Evolutionary conservation across 345 rosid genomes (phyloP).

Genomic region (Sonneratia alba): DNA sequence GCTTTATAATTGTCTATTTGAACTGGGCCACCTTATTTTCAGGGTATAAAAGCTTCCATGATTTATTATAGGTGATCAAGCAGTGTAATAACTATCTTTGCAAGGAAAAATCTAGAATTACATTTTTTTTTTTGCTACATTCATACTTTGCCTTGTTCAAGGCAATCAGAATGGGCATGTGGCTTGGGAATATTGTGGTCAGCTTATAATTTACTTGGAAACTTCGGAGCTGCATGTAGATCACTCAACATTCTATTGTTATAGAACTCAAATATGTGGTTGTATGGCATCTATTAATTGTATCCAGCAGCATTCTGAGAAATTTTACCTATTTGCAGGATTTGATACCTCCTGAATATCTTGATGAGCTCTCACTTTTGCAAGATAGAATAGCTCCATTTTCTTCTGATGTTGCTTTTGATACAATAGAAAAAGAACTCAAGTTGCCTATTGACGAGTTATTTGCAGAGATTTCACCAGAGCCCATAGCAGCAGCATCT

Average conservation of each 20-base stretch:
- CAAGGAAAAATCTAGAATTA: not conserved
- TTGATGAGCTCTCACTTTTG: conserved; percentile 76
- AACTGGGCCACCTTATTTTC: not conserved
- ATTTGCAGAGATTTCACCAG: conserved; percentile 85
- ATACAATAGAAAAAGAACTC: conserved; percentile 68
- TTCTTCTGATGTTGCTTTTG: conserved; percentile 71
- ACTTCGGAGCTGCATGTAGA: not conserved
- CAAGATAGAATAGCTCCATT: conserved; percentile 93
- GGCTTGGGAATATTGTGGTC: not conserved
- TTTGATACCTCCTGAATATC: conserved; percentile 74
- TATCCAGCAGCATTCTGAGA: not conserved
- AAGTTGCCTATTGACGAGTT: conserved; percentile 54
- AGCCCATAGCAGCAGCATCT: conserved; percentile 90
- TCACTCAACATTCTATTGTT: not conserved
- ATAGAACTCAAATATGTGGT: not conserved
- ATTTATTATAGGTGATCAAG: not conserved
- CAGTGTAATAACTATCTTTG: not conserved
- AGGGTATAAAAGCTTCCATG: not conserved
- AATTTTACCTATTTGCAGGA: conserved; percentile 33
- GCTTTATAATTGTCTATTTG: not conserved
- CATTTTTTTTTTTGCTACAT: not conserved
- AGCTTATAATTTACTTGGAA: not conserved
- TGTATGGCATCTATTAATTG: not conserved
- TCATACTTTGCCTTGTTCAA: not conserved
- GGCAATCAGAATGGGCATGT: too few species aligned